Evolutionary conservation across 164 flowering plant genomes (phyloP).

Genomic region (Stephania cephalantha): DNA sequence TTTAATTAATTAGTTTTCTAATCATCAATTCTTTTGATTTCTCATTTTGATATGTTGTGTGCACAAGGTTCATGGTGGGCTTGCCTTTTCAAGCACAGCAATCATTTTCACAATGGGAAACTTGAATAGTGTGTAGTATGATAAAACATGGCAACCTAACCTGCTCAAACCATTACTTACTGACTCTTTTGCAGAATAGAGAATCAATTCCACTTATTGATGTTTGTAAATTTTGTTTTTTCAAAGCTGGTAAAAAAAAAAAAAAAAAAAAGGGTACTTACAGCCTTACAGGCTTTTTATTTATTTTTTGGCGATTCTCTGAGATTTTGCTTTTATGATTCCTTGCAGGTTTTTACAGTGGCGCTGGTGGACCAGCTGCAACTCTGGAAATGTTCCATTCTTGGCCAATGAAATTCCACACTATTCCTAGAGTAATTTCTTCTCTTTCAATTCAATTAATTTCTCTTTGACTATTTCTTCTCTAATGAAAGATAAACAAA

Average conservation of each 20-base stretch:
- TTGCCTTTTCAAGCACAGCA: slow-evolving; percentile 50
- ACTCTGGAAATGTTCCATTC: slow-evolving; percentile 97
- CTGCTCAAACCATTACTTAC: slow-evolving; percentile 30
- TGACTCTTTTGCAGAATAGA: slow-evolving; percentile 44
- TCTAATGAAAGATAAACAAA: too few species aligned
- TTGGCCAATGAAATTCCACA: slow-evolving; percentile 81
- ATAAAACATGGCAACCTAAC: slow-evolving; percentile 37
- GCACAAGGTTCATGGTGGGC: slow-evolving; percentile 11
- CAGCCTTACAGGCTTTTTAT: slow-evolving; percentile 12
- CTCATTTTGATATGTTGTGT: slow-evolving; percentile 30
- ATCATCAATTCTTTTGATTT: neutral
- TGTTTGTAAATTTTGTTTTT: slow-evolving; percentile 7
- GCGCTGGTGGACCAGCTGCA: slow-evolving; percentile 64
- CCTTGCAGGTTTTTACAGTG: slow-evolving; percentile 69
- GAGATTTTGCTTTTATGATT: slow-evolving; percentile 47
- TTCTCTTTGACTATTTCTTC: slow-evolving; percentile 37
- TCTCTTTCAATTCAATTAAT: neutral
- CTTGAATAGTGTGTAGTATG: slow-evolving; percentile 39
- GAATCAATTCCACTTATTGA: slow-evolving; percentile 24
- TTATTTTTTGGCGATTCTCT: slow-evolving; percentile 27
- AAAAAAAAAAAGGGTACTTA: slow-evolving; percentile 7
- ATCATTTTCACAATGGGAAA: slow-evolving; percentile 47
- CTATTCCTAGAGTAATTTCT: slow-evolving; percentile 45
- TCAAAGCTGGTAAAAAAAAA: slow-evolving; percentile 1
- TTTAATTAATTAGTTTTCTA: neutral